Percentiles rank a stretch among this genome's conserved stretches.
Evolutionary conservation across 345 rosid species (phyloP).

Genomic region (Mangifera indica): DNA sequence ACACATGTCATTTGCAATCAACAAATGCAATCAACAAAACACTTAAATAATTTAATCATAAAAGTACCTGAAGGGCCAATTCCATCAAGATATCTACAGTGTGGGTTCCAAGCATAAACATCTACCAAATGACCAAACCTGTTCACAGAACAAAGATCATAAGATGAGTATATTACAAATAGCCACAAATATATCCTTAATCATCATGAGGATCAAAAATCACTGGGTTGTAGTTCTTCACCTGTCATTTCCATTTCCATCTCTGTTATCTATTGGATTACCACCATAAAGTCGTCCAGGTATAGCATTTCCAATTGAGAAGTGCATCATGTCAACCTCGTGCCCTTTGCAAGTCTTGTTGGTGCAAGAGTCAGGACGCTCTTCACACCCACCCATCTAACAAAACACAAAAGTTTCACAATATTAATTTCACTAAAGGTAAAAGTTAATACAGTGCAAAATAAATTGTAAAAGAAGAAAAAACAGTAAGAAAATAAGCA

Average conservation of each 20-base stretch:
- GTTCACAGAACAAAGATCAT: conserved; percentile 18
- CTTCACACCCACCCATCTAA: conserved; percentile 97
- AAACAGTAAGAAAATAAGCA: background rate
- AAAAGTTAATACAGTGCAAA: background rate
- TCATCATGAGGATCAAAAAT: background rate
- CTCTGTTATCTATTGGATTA: conserved; percentile 65
- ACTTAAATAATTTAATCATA: conserved; percentile 14
- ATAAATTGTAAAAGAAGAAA: background rate
- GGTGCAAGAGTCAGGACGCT: conserved; percentile 59
- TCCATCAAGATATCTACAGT: conserved; percentile 89
- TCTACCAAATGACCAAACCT: conserved; percentile 93
- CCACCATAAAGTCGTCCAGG: conserved; percentile 97
- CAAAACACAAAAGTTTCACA: conserved; percentile 19
- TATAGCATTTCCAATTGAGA: conserved; percentile 92
- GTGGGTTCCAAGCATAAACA: conserved; percentile 90
- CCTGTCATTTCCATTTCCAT: conserved; percentile 98
- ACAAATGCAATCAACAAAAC: background rate
- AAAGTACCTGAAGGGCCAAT: conserved; percentile 81
- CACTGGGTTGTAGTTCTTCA: conserved; percentile 30
- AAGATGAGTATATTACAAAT: background rate
- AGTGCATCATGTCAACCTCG: conserved; percentile 99
- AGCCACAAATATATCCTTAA: background rate
- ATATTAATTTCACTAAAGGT: conserved; percentile 13
- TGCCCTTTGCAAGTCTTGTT: conserved; percentile 89
- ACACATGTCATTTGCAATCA: too few relatives aligned